Conservation (phyloP, 148 eudicot species). For the Dianthus caryophyllus region DNA sequence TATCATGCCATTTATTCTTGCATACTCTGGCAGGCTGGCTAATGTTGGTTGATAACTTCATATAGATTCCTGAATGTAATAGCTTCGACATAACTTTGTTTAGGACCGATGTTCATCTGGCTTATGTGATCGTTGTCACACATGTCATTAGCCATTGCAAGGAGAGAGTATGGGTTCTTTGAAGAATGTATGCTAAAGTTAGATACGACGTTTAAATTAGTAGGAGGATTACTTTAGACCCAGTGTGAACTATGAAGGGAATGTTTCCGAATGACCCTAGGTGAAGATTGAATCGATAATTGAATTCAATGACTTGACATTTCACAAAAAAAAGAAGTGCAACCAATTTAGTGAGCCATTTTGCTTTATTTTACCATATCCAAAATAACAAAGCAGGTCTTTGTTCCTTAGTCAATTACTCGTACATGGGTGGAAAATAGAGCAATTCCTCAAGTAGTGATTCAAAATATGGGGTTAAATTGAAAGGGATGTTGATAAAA, state of each 20-base stretch:
- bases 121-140: background rate
- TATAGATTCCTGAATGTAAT: background rate
- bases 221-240: background rate
- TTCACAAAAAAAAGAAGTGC: too few relatives aligned
- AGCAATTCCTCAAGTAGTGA: background rate
- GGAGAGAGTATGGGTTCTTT: background rate
- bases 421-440: too few relatives aligned
- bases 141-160: background rate
- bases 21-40: background rate
- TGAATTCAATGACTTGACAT: too few relatives aligned
- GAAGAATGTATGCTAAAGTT: background rate
- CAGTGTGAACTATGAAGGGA: too few relatives aligned
- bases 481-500: background rate
- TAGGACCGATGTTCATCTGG: background rate
- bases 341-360: too few relatives aligned
- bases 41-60: background rate
- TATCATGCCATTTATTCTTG: constrained; percentile 2
- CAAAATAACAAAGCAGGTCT: too few relatives aligned
- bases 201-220: background rate
- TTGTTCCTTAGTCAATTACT: too few relatives aligned
- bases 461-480: background rate
- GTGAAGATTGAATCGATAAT: too few relatives aligned
- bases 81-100: background rate
- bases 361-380: too few relatives aligned
- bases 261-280: too few relatives aligned